Conservation (phyloP, 2,329 filamentous ascomycete species). For the Coniochaeta prunicola region DNA sequence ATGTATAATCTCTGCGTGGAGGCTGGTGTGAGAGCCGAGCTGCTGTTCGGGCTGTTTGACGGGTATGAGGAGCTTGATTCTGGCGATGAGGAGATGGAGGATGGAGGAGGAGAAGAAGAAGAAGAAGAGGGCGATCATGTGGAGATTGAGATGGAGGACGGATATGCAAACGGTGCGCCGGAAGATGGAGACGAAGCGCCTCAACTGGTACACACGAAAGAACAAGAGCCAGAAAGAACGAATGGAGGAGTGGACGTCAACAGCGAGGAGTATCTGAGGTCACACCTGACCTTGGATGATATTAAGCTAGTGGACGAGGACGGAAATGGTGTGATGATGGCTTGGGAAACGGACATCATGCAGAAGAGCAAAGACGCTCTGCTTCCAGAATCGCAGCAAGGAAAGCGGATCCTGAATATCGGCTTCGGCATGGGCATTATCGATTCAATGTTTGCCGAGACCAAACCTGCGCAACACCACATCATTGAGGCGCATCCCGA, state of each 20-base stretch:
- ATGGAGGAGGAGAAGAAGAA: conserved; percentile 40
- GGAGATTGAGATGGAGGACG: conserved; percentile 28
- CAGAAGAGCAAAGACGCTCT: conserved; percentile 64
- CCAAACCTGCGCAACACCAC: conserved; percentile 64
- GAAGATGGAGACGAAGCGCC: conserved; percentile 25
- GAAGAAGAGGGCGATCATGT: conserved; percentile 38
- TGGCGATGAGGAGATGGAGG: conserved; percentile 40
- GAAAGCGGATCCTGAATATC: conserved; percentile 71
- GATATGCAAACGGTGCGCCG: conserved; percentile 4
- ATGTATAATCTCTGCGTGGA: conserved; percentile 81
- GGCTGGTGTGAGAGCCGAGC: conserved; percentile 83
- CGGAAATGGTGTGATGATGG: conserved; percentile 88
- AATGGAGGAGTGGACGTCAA: conserved; percentile 37
- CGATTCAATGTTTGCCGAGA: conserved; percentile 66
- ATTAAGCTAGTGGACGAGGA: conserved; percentile 65
- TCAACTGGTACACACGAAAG: conserved; percentile 14
- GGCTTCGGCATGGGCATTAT: conserved; percentile 91
- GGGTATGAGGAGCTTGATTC: conserved; percentile 66
- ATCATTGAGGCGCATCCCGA: conserved; percentile 80
- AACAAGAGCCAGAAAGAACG: conserved; percentile 7
- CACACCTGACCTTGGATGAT: conserved; percentile 55
- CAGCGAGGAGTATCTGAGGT: conserved; percentile 62
- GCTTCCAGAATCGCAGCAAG: conserved; percentile 31
- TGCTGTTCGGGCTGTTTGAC: conserved; percentile 75
- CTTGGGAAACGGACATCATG: conserved; percentile 88